Evolutionary conservation across 164 flowering plant species (phyloP).

Genomic region (Magnolia officinalis): DNA sequence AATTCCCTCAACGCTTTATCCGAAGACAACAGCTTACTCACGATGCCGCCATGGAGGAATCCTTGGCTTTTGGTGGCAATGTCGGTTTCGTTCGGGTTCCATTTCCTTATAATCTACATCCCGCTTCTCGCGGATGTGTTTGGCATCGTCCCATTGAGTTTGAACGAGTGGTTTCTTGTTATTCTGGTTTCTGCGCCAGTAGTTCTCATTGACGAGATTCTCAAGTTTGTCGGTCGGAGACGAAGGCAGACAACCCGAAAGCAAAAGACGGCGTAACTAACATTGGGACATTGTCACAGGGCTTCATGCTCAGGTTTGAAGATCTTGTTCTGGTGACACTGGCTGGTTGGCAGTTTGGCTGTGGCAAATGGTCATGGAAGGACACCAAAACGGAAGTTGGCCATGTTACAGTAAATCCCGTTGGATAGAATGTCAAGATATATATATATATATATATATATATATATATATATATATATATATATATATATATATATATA

Average conservation of each 20-base stretch:
- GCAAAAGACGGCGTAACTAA: conserved; percentile 37
- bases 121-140: conserved; percentile 79
- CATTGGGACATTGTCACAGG: not conserved
- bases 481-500: too few species aligned
- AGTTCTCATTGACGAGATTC: conserved; percentile 69
- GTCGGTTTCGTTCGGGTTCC: conserved; percentile 77
- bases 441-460: too few species aligned
- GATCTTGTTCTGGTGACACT: not conserved
- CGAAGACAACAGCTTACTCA: conserved; percentile 77
- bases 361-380: not conserved
- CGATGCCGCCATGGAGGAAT: conserved; percentile 90
- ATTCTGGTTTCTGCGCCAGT: conserved; percentile 70
- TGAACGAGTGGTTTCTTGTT: conserved; percentile 74
- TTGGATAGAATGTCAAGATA: too few species aligned
- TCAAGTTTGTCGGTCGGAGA: conserved; percentile 58
- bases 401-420: not conserved
- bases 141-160: conserved; percentile 62
- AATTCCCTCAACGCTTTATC: conserved; percentile 89
- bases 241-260: conserved; percentile 28
- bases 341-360: not conserved
- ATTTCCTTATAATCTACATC: conserved; percentile 69
- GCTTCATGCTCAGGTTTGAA: not conserved
- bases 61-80: conserved; percentile 89
- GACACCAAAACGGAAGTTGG: not conserved
- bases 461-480: too few species aligned